These are phyloP conservation scores for Ustilago vetiveriae DNA, from an alignment of 1,284 basidiomycete species.

Conservation along the genomic window DNA sequence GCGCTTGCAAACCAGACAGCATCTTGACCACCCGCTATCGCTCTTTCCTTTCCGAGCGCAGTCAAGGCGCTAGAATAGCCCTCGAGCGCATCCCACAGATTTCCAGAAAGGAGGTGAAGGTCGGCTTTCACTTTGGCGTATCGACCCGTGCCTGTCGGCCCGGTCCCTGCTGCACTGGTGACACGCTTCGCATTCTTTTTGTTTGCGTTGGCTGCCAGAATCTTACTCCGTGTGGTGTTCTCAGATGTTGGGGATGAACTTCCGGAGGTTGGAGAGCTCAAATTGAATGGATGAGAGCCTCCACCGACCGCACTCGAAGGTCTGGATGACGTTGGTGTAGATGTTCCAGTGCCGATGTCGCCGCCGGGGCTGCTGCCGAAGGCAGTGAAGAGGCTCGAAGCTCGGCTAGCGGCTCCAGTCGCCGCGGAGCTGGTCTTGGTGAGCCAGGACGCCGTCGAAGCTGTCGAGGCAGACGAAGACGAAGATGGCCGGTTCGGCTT, in stretches of 20 bases:
- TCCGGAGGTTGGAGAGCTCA: slow-evolving; percentile 13
- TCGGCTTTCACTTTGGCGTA: slow-evolving; percentile 61
- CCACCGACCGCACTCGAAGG: slow-evolving; percentile 41
- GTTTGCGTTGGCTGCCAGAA: slow-evolving; percentile 39
- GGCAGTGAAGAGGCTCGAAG: slow-evolving; percentile 48
- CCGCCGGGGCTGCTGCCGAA: slow-evolving; percentile 26
- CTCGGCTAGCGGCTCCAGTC: slow-evolving; percentile 35
- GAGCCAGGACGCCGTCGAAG: slow-evolving; percentile 21
- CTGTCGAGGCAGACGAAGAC: slow-evolving; percentile 4
- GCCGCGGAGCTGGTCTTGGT: slow-evolving; percentile 29
- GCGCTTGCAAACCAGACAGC: slow-evolving; percentile 66
- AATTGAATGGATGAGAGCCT: slow-evolving; percentile 39
- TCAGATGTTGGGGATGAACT: slow-evolving; percentile 32
- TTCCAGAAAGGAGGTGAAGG: slow-evolving; percentile 56
- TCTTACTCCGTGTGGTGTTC: slow-evolving; percentile 32
- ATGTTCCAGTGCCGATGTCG: slow-evolving; percentile 9
- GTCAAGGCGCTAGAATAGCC: slow-evolving; percentile 53
- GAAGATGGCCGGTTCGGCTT: slow-evolving; percentile 12
- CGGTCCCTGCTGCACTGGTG: slow-evolving; percentile 21
- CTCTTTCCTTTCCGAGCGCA: slow-evolving; percentile 55
- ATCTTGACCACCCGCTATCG: slow-evolving; percentile 65
- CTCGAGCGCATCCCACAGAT: slow-evolving; percentile 61
- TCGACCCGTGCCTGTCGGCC: slow-evolving; percentile 53
- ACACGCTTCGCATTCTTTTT: slow-evolving; percentile 36
- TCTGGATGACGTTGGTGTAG: slow-evolving; percentile 19